Conservation (phyloP, 495 filamentous ascomycete species). For the Aspergillus kassunensis region DNA sequence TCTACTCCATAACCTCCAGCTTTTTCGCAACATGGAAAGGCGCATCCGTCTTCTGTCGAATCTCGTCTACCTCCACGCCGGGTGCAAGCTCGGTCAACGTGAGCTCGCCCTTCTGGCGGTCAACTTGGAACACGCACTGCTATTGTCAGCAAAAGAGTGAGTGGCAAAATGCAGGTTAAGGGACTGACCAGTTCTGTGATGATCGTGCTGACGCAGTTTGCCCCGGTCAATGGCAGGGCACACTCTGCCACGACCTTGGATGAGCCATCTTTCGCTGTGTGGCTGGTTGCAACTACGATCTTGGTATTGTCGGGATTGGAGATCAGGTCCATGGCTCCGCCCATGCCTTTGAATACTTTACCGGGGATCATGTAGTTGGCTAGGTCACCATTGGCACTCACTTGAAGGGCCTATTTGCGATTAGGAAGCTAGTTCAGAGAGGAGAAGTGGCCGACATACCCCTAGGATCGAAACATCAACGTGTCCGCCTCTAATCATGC, state of each 20-base stretch:
- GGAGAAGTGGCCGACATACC: slow-evolving; percentile 19
- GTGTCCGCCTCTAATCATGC: slow-evolving; percentile 85
- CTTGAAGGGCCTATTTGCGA: slow-evolving; percentile 66
- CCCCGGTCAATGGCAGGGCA: slow-evolving; percentile 80
- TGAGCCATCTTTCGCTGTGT: slow-evolving; percentile 83
- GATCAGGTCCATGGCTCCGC: slow-evolving; percentile 94
- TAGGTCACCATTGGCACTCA: slow-evolving; percentile 74
- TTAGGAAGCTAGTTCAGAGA: not conserved
- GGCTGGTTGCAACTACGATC: slow-evolving; percentile 90
- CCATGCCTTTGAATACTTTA: slow-evolving; percentile 88
- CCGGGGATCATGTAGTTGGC: slow-evolving; percentile 93
- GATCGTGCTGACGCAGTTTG: slow-evolving; percentile 78
- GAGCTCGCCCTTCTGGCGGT: slow-evolving; percentile 67
- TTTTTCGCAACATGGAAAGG: slow-evolving; percentile 68
- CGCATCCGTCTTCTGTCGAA: slow-evolving; percentile 80
- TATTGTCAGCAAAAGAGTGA: not conserved
- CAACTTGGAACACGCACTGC: slow-evolving; percentile 78
- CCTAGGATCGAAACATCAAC: slow-evolving; percentile 88
- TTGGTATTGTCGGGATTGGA: slow-evolving; percentile 80
- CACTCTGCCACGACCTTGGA: slow-evolving; percentile 86
- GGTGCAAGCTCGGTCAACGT: slow-evolving; percentile 81
- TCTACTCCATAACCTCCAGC: slow-evolving; percentile 70
- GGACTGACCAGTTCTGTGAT: slow-evolving; percentile 81
- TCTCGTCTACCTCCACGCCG: slow-evolving; percentile 79
- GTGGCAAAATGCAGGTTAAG: not conserved